These are phyloP conservation scores for Pseudonectria buxi DNA, from an alignment of 2,329 filamentous ascomycete species.

Conservation along the genomic window DNA sequence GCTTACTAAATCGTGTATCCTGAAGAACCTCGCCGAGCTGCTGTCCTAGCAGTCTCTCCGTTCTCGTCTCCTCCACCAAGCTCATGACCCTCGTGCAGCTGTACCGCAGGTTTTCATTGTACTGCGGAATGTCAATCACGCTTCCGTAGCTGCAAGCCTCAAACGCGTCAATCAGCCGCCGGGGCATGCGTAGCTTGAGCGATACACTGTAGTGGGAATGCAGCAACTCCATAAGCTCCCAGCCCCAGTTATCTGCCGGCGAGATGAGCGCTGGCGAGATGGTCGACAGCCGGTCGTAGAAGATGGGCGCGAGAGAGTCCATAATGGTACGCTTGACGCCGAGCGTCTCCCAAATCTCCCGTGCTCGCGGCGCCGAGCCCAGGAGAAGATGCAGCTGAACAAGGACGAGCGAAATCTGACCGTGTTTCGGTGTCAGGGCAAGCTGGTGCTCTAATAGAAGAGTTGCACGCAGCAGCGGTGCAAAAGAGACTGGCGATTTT, in stretches of 20 bases:
- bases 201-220: conserved; percentile 40
- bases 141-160: conserved; percentile 44
- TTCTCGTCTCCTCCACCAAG: conserved; percentile 44
- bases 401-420: conserved; percentile 41
- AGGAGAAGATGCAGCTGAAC: conserved; percentile 45
- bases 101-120: conserved; percentile 36
- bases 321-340: conserved; percentile 52
- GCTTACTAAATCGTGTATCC: conserved; percentile 42
- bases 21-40: conserved; percentile 35
- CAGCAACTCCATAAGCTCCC: conserved; percentile 35
- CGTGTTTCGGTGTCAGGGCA: conserved; percentile 37
- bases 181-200: conserved; percentile 39
- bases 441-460: conserved; percentile 45
- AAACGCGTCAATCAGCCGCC: conserved; percentile 40
- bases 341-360: conserved; percentile 42
- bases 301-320: conserved; percentile 48
- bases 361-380: conserved; percentile 41
- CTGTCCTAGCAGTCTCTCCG: conserved; percentile 36
- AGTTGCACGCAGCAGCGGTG: conserved; percentile 41
- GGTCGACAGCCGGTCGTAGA: conserved; percentile 49
- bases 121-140: conserved; percentile 40
- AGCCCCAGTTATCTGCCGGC: conserved; percentile 25
- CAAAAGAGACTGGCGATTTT: conserved; percentile 12
- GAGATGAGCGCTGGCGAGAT: conserved; percentile 38
- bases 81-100: conserved; percentile 49